phyloP scores from a whole-genome alignment of 176 grass and related monocot genomes.

The Oryza longistaminata region DNA sequence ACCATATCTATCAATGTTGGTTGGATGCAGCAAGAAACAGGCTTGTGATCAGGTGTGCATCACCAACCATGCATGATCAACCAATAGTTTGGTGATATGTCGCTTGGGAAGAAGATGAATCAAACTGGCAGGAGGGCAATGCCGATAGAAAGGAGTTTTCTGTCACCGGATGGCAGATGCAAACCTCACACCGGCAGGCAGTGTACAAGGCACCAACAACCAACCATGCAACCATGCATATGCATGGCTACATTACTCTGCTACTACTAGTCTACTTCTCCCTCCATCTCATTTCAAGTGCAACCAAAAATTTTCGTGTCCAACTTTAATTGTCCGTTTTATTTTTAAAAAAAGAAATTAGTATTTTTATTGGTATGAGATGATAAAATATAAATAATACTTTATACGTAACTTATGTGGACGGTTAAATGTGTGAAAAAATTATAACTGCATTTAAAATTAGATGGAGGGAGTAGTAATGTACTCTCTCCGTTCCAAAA shows the following conservation, averaged over 20 bases:
- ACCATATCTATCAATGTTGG: background rate
- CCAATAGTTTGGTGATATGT: constrained; percentile 40
- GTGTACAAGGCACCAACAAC: constrained; percentile 27
- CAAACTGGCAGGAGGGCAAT: background rate
- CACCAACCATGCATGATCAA: constrained; percentile 31
- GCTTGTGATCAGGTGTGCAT: background rate
- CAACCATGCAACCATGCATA: background rate
- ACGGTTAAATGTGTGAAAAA: no score
- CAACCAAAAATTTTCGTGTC: no score
- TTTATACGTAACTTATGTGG: no score
- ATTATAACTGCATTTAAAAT: no score
- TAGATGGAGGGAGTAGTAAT: no score
- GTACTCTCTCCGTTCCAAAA: no score
- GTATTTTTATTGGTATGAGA: no score
- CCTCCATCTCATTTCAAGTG: no score
- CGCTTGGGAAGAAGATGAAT: constrained; percentile 22
- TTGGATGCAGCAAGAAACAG: constrained; percentile 4
- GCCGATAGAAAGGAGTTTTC: background rate
- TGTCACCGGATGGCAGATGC: constrained; percentile 4
- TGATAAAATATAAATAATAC: no score
- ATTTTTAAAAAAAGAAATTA: no score
- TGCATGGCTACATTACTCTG: background rate
- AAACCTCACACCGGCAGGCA: constrained; percentile 19
- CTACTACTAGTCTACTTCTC: background rate
- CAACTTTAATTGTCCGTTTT: no score